Evolutionary conservation across 2,329 filamentous ascomycete species (phyloP).

Genomic region (Penicillium oxalicum): DNA sequence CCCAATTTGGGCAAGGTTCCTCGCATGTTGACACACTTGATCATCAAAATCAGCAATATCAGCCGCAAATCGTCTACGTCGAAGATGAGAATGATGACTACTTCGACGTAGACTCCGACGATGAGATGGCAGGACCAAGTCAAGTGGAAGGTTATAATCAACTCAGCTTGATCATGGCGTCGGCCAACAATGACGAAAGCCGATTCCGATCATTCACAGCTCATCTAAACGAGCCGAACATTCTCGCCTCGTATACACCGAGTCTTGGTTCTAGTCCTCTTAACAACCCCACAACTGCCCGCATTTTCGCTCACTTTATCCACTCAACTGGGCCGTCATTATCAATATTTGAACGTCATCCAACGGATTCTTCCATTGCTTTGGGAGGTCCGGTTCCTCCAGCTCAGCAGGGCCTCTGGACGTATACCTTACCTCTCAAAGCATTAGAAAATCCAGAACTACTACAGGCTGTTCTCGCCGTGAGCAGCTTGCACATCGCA

Average conservation of each 20-base stretch:
- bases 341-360: conserved; percentile 80
- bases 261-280: conserved; percentile 64
- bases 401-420: conserved; percentile 56
- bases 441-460: conserved; percentile 80
- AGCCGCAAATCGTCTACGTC: conserved; percentile 33
- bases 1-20: conserved; percentile 2
- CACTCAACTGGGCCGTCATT: conserved; percentile 80
- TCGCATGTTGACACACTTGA: conserved; percentile 4
- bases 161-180: conserved; percentile 40
- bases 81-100: conserved; percentile 56
- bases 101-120: conserved; percentile 58
- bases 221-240: conserved; percentile 43
- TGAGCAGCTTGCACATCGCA: conserved; percentile 82
- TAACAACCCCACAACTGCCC: conserved; percentile 70
- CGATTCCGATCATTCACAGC: conserved; percentile 46
- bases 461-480: conserved; percentile 81
- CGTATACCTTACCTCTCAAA: conserved; percentile 74
- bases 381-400: conserved; percentile 58
- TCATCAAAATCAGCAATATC: conserved; percentile 12
- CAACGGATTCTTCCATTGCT: conserved; percentile 63
- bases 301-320: conserved; percentile 87
- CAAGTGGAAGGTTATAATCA: conserved; percentile 32
- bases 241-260: conserved; percentile 61
- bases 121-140: conserved; percentile 46
- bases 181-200: conserved; percentile 42